These are phyloP conservation scores for Cystofilobasidium bisporidii DNA, from an alignment of 768 basidiomycete genomes.

Conservation along the genomic window DNA sequence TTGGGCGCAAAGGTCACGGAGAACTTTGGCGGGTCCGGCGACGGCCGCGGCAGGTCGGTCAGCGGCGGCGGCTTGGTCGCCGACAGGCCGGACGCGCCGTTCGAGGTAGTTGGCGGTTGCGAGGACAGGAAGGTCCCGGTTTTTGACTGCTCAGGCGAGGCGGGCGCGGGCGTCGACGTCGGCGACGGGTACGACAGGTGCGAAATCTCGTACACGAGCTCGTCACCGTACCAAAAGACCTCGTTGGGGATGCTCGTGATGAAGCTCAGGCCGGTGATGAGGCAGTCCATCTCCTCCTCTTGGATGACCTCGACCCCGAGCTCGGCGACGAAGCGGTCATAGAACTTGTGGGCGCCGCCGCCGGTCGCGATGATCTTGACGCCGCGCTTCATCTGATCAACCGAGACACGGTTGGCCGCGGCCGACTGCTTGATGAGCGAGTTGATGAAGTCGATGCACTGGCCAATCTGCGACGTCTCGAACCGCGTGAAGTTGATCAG, in stretches of 20 bases:
- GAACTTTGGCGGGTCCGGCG: conserved; percentile 80
- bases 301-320: conserved; percentile 54
- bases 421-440: conserved; percentile 79
- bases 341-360: conserved; percentile 90
- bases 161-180: conserved; percentile 33
- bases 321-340: conserved; percentile 63
- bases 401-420: conserved; percentile 68
- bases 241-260: conserved; percentile 92
- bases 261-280: conserved; percentile 93
- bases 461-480: conserved; percentile 78
- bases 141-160: conserved; percentile 13
- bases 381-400: conserved; percentile 79
- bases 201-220: conserved; percentile 64
- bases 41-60: conserved; percentile 62
- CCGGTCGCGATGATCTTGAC: conserved; percentile 98
- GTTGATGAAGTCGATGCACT: conserved; percentile 76
- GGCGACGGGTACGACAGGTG: conserved; percentile 36
- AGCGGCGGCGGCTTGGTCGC: conserved; percentile 29
- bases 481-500: conserved; percentile 96
- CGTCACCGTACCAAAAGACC: conserved; percentile 97
- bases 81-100: not conserved
- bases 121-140: conserved; percentile 16
- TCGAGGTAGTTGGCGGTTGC: not conserved
- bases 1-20: conserved; percentile 76
- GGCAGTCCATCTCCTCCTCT: conserved; percentile 98